Conservation (phyloP, 768 basidiomycete species). For the Cystofilobasidium bisporidii region DNA sequence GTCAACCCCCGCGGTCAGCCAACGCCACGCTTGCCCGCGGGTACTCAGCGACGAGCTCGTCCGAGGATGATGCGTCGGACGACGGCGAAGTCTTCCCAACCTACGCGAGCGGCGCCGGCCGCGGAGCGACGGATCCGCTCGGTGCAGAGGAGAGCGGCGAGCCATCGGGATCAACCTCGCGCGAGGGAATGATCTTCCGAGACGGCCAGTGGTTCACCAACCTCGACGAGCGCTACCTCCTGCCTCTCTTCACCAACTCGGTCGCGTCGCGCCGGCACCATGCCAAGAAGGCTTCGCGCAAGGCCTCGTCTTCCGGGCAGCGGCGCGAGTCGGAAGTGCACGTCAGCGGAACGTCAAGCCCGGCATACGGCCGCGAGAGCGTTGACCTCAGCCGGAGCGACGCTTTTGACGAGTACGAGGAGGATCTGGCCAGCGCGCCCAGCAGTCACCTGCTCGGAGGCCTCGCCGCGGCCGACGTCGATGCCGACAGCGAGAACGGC, state of each 20-base stretch:
- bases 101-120: neutral
- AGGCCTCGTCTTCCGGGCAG: constrained; percentile 9
- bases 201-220: constrained; percentile 95
- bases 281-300: constrained; percentile 46
- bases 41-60: constrained; percentile 14
- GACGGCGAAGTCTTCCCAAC: constrained; percentile 62
- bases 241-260: constrained; percentile 86
- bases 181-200: constrained; percentile 40
- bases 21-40: constrained; percentile 21
- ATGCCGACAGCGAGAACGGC: constrained; percentile 15
- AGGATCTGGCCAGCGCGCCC: neutral
- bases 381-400: neutral
- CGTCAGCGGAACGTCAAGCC: neutral
- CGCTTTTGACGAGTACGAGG: constrained; percentile 1
- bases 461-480: constrained; percentile 20
- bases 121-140: constrained; percentile 32
- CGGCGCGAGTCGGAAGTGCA: constrained; percentile 3
- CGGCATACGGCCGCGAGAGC: neutral
- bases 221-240: constrained; percentile 83
- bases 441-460: constrained; percentile 6
- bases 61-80: constrained; percentile 47
- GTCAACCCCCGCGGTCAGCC: constrained; percentile 14
- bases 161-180: constrained; percentile 19
- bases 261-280: constrained; percentile 80
- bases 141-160: constrained; percentile 34